These are phyloP conservation scores for Sphaerulina musiva DNA, from an alignment of 2,329 filamentous ascomycete genomes.

Conservation along the genomic window DNA sequence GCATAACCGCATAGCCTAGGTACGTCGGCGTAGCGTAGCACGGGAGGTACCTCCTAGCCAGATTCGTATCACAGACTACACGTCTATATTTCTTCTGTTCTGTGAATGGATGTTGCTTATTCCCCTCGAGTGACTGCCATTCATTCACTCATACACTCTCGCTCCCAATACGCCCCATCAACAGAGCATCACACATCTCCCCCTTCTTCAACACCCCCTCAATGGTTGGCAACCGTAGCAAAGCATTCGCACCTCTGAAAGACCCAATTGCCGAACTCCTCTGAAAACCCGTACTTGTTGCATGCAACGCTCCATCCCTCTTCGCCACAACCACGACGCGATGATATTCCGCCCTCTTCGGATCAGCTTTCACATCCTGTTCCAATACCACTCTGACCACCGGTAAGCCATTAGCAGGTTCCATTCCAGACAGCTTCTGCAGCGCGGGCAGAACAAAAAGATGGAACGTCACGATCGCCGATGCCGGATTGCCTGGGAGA, in stretches of 20 bases:
- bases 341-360: slow-evolving; percentile 78
- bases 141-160: slow-evolving; percentile 6
- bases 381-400: slow-evolving; percentile 63
- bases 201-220: slow-evolving; percentile 62
- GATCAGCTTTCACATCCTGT: slow-evolving; percentile 68
- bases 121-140: too few relatives aligned
- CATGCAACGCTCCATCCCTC: slow-evolving; percentile 61
- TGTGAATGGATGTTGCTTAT: too few relatives aligned
- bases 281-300: slow-evolving; percentile 80
- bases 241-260: slow-evolving; percentile 77
- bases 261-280: slow-evolving; percentile 85
- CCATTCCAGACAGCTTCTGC: slow-evolving; percentile 66
- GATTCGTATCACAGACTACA: too few relatives aligned
- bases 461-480: slow-evolving; percentile 85
- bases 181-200: slow-evolving; percentile 63
- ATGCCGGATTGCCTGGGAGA: slow-evolving; percentile 88
- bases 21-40: too few relatives aligned
- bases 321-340: slow-evolving; percentile 64
- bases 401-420: slow-evolving; percentile 59
- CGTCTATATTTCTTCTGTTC: too few relatives aligned
- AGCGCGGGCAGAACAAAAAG: slow-evolving; percentile 86
- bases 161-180: slow-evolving; percentile 58
- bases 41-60: too few relatives aligned
- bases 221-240: slow-evolving; percentile 67
- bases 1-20: too few relatives aligned